These are phyloP conservation scores for Raffaelea albimanens DNA, from an alignment of 2,329 filamentous ascomycete species.

Conservation along the genomic window DNA sequence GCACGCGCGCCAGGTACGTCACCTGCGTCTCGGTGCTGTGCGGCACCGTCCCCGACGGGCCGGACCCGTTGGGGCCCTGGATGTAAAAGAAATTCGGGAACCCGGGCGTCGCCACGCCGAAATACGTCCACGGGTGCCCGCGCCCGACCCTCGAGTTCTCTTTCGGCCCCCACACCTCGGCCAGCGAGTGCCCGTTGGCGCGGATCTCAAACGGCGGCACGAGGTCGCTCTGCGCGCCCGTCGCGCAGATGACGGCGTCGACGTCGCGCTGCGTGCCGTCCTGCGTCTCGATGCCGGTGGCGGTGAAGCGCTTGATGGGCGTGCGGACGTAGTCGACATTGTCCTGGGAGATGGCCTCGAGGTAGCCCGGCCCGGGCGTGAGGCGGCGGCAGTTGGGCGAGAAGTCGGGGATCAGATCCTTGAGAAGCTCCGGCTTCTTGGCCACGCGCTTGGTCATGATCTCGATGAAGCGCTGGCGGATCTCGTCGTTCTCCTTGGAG, in stretches of 20 bases:
- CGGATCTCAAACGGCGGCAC: constrained; percentile 51
- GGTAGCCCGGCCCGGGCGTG: constrained; percentile 57
- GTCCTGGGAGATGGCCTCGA: constrained; percentile 51
- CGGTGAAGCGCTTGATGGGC: constrained; percentile 48
- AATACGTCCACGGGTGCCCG: constrained; percentile 50
- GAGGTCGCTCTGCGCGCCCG: constrained; percentile 53
- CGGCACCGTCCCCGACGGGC: constrained; percentile 11
- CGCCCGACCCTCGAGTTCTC: constrained; percentile 24
- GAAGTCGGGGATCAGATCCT: constrained; percentile 52
- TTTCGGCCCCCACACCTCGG: constrained; percentile 44
- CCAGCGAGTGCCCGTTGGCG: constrained; percentile 43
- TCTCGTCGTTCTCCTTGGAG: constrained; percentile 36
- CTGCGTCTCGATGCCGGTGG: constrained; percentile 47
- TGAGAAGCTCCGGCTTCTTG: constrained; percentile 44
- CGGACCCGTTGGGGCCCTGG: constrained; percentile 10
- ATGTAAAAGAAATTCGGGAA: constrained; percentile 20
- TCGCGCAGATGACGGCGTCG: constrained; percentile 59
- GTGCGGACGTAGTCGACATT: constrained; percentile 52
- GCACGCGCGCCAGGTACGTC: constrained; percentile 35
- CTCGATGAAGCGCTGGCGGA: constrained; percentile 36
- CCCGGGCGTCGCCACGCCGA: constrained; percentile 23
- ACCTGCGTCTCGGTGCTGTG: constrained; percentile 13
- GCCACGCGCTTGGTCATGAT: constrained; percentile 44
- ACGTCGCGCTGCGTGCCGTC: constrained; percentile 48
- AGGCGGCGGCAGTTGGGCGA: constrained; percentile 54